Percentiles rank a stretch among this genome's conserved stretches.
Evolutionary conservation across 129 eudicot species (phyloP).

Genomic region (Flaveria ramosissima): DNA sequence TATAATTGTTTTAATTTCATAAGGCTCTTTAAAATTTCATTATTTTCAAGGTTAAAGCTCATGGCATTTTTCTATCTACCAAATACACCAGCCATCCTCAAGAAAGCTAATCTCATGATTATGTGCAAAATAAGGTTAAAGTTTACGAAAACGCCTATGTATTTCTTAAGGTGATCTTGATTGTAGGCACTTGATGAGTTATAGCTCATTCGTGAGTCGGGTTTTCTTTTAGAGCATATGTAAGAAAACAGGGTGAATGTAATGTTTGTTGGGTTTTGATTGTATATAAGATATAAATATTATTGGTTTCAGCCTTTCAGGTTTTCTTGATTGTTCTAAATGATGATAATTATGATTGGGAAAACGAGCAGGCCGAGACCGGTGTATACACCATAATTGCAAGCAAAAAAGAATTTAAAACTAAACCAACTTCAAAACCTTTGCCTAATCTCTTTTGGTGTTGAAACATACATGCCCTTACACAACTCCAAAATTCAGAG

Average conservation of each 20-base stretch:
- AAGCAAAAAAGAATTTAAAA: neutral
- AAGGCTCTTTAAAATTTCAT: too few species aligned
- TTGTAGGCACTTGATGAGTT: too few species aligned
- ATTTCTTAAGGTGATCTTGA: too few species aligned
- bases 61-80: too few species aligned
- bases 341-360: neutral
- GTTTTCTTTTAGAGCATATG: too few species aligned
- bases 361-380: neutral
- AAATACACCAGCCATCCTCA: too few species aligned
- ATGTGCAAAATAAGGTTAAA: too few species aligned
- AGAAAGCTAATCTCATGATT: too few species aligned
- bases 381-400: neutral
- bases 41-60: too few species aligned
- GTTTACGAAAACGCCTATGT: too few species aligned
- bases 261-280: neutral
- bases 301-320: neutral
- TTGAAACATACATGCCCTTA: neutral
- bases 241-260: neutral
- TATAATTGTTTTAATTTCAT: too few species aligned
- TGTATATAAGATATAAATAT: neutral
- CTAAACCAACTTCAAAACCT: slow-evolving; percentile 4
- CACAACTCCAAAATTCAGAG: neutral
- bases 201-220: too few species aligned
- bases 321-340: neutral
- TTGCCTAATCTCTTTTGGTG: neutral